Base-by-base conservation (phyloP, 345 rosid genomes). In the Garcia nutans region DNA sequence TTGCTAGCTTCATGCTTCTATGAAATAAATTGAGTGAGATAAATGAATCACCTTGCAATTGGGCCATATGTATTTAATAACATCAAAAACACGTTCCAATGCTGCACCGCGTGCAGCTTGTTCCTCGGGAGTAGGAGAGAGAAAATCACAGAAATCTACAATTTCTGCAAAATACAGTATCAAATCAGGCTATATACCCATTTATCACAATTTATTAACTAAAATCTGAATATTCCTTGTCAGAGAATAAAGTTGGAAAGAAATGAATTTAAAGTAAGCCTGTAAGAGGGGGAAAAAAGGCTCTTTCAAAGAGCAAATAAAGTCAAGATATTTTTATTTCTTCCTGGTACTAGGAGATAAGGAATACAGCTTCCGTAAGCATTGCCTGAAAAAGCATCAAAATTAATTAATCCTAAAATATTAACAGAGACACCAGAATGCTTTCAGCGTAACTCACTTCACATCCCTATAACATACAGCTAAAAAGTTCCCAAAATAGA, bases 41-140 rank as follows among this genome's bases (percentile, higher is more conserved):
- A 37, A n/a, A 10, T 7, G 20, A 65, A 13, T 72, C 76, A 89
- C 99, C 90, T 83, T 85, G 87, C 94, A 89, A 75, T 77, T 75
- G n/a, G 97, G 96, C 98, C 99, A 95, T 82, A 93, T 93, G 83
- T 93, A 93, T 64, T 79, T 89, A 59, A 95, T 91, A 71, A 90
- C 92, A 79, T 84, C 85, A 77, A 78, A 82, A 13, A 95, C 97
- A 79, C 79, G 71, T 33, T 86, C 79, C 20, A 91, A 84, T 20
- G 99, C 97, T 41, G 78, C 78, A 74, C 76, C 81, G 11, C 97
- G 92, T 56, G 85, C 80, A 5, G 90, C 87, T 82, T 83, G 82
- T 66, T 95, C 99, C 71, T 92, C 97, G 0, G 62, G 87, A 44
- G 99, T 93, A 63, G 99, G 97, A 67, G 93, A 86, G 15, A 93